Evolutionary conservation across 2,329 filamentous ascomycete genomes (phyloP).

Genomic region (Trichoderma breve): DNA sequence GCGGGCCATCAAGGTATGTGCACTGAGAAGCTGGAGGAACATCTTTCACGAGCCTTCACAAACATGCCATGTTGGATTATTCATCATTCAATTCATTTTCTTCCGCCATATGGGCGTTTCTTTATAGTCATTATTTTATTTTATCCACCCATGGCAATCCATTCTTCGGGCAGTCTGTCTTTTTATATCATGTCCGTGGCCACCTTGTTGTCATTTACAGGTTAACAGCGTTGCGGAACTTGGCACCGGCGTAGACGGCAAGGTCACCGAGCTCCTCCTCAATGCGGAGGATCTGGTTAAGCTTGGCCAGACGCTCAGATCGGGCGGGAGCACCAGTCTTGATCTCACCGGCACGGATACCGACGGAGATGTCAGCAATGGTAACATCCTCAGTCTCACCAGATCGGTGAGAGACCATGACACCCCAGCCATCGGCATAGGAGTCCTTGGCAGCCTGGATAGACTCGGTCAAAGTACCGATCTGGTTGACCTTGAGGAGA

Average conservation of each 20-base stretch:
- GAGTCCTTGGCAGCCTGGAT: slow-evolving; percentile 99
- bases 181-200: background rate
- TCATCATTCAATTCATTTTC: slow-evolving; percentile 15
- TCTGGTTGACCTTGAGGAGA: slow-evolving; percentile 99
- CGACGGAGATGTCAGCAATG: slow-evolving; percentile 96
- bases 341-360: slow-evolving; percentile 95
- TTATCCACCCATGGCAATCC: background rate
- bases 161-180: background rate
- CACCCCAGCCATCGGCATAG: slow-evolving; percentile 91
- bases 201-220: slow-evolving; percentile 57
- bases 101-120: slow-evolving; percentile 6
- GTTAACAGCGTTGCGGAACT: slow-evolving; percentile 89
- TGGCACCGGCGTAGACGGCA: slow-evolving; percentile 85
- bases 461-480: slow-evolving; percentile 96
- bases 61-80: background rate
- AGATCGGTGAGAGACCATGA: slow-evolving; percentile 99
- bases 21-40: background rate
- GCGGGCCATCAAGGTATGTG: background rate
- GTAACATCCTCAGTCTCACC: slow-evolving; percentile 99
- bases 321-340: slow-evolving; percentile 96
- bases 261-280: slow-evolving; percentile 96
- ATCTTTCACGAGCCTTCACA: background rate
- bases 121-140: slow-evolving; percentile 16
- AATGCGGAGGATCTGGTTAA: slow-evolving; percentile 99
- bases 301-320: slow-evolving; percentile 97